These are phyloP conservation scores for Penicillium macrosclerotiorum DNA, from an alignment of 495 filamentous ascomycete species.

Conservation along the genomic window DNA sequence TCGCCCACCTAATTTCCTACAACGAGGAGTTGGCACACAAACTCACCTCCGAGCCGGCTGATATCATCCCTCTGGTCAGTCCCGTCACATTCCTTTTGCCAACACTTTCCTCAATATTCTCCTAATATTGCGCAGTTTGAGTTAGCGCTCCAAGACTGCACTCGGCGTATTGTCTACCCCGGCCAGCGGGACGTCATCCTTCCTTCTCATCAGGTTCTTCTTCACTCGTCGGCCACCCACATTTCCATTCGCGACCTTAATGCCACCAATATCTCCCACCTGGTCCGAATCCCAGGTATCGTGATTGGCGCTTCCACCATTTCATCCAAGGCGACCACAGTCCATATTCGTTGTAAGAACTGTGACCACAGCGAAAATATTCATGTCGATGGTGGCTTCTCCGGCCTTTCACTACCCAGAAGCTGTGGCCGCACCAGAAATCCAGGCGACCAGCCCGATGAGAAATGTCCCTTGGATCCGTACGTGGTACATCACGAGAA, in stretches of 20 bases:
- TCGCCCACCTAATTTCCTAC: slow-evolving; percentile 93
- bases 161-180: slow-evolving; percentile 82
- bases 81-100: too few relatives aligned
- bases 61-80: slow-evolving; percentile 82
- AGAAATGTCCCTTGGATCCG: slow-evolving; percentile 86
- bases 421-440: slow-evolving; percentile 62
- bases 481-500: slow-evolving; percentile 95
- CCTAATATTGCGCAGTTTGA: slow-evolving; percentile 70
- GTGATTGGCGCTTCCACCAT: slow-evolving; percentile 96
- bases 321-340: slow-evolving; percentile 87
- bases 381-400: slow-evolving; percentile 76
- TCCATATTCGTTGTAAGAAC: slow-evolving; percentile 85
- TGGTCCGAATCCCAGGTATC: slow-evolving; percentile 95
- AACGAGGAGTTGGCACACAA: slow-evolving; percentile 94
- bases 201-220: slow-evolving; percentile 91
- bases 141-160: slow-evolving; percentile 82
- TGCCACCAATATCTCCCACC: slow-evolving; percentile 87
- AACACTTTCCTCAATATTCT: too few relatives aligned
- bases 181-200: slow-evolving; percentile 64
- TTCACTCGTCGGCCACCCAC: slow-evolving; percentile 87
- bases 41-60: slow-evolving; percentile 84
- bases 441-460: slow-evolving; percentile 55
- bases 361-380: slow-evolving; percentile 75
- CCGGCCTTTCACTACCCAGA: slow-evolving; percentile 79
- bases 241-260: slow-evolving; percentile 93